Evolutionary conservation across 257 asterid genomes (phyloP).

Genomic region (Dorcoceras hygrometricum): DNA sequence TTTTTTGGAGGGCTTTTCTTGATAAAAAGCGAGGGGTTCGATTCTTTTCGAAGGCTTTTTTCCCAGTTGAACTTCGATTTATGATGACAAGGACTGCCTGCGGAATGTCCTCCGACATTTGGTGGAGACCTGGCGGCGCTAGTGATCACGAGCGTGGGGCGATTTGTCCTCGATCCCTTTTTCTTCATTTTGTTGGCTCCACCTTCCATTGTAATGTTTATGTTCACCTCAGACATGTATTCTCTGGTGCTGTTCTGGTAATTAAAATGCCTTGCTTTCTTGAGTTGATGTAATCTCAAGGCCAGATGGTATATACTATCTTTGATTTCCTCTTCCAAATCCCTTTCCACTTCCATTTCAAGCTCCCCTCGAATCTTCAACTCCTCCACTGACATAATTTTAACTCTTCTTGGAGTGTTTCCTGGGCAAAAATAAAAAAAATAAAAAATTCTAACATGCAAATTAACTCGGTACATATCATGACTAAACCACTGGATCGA

Average conservation of each 20-base stretch:
- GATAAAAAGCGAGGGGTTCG: neutral
- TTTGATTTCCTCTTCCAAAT: conserved; percentile 62
- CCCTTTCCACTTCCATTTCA: conserved; percentile 48
- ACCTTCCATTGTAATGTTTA: conserved; percentile 61
- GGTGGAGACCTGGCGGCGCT: neutral
- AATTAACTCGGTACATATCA: no score
- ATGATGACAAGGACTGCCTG: neutral
- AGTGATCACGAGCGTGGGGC: neutral
- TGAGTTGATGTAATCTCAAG: conserved; percentile 51
- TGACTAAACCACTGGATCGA: no score
- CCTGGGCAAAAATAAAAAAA: no score
- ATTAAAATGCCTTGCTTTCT: conserved; percentile 30
- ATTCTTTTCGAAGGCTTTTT: conserved; percentile 46
- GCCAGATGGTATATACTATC: conserved; percentile 60
- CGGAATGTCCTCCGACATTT: neutral
- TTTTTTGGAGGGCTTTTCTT: neutral
- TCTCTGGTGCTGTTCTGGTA: conserved; percentile 10
- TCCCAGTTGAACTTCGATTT: conserved; percentile 54
- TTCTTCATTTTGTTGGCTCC: conserved; percentile 60
- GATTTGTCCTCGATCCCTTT: conserved; percentile 20
- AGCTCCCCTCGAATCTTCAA: conserved; percentile 53
- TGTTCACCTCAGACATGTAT: conserved; percentile 45
- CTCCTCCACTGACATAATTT: conserved; percentile 51
- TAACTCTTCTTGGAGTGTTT: neutral
- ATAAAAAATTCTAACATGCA: no score